These are phyloP conservation scores for Gossypium anomalum DNA, from an alignment of 345 rosid genomes.

Conservation along the genomic window DNA sequence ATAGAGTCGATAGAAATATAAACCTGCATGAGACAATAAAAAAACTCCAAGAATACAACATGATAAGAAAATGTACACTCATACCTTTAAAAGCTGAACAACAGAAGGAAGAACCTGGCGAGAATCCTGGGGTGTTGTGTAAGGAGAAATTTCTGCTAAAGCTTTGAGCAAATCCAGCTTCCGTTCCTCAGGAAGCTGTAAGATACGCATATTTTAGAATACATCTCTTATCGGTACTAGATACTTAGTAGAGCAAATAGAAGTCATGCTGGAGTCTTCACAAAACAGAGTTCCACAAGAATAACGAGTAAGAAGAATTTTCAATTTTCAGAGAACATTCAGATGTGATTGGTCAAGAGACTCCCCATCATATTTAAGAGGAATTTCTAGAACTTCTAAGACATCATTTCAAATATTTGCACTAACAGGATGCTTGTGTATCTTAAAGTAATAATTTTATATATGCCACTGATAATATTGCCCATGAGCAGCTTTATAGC, in stretches of 20 bases:
- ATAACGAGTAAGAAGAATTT: neutral
- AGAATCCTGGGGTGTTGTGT: constrained; percentile 84
- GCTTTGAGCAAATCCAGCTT: constrained; percentile 94
- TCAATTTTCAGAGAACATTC: neutral
- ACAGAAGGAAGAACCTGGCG: constrained; percentile 88
- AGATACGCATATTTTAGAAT: constrained; percentile 5
- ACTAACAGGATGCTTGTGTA: neutral
- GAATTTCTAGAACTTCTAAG: neutral
- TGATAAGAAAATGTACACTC: neutral
- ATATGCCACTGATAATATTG: neutral
- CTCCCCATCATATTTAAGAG: neutral
- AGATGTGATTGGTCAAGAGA: neutral
- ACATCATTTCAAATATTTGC: neutral
- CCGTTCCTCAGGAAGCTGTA: constrained; percentile 92
- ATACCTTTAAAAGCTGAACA: constrained; percentile 83
- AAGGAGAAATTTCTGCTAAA: constrained; percentile 91
- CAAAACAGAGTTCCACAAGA: neutral
- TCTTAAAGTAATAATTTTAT: neutral
- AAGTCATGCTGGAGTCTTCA: neutral
- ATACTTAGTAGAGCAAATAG: neutral
- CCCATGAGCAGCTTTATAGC: neutral
- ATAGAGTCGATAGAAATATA: neutral
- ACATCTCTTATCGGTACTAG: neutral
- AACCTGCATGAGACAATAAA: neutral
- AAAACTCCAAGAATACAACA: neutral